Conservation (phyloP, 345 rosid genomes). For the rapeseed (Brassica napus) region Da-Ae NC_063444.1:25300001-25300500, state of each 20-base stretch:
- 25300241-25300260: neutral
- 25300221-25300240: neutral
- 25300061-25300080: neutral
- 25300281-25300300: neutral
- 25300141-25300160: too few species aligned
- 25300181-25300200: neutral
- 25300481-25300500: too few species aligned
- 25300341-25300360: too few species aligned
- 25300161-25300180: neutral
- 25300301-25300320: too few species aligned
- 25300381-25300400: too few species aligned
- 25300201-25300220: neutral
- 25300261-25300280: too few species aligned
- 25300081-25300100: neutral
- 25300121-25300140: too few species aligned
- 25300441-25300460: conserved; percentile 65
- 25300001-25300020: neutral
- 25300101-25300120: too few species aligned
- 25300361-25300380: too few species aligned
- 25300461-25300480: conserved; percentile 62
- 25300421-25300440: conserved; percentile 48
- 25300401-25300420: too few species aligned
- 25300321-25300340: too few species aligned
- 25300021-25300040: neutral
- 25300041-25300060: neutral